These are phyloP conservation scores for Microsporum ferrugineum DNA, from an alignment of 2,329 filamentous ascomycete genomes.

Conservation along the genomic window DNA sequence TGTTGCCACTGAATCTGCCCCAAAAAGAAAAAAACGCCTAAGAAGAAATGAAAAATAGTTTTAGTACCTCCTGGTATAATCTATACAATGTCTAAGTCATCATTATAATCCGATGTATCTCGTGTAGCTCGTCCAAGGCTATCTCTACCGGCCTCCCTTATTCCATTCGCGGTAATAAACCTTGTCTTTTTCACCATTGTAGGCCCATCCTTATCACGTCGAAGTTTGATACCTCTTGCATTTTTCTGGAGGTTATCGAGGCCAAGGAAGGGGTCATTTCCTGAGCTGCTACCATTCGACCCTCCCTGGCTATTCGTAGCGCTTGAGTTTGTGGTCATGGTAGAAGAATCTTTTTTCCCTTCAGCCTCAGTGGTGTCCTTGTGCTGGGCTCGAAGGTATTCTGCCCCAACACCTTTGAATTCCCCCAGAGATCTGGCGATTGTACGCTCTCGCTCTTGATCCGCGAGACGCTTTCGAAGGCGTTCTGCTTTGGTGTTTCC, in stretches of 20 bases:
- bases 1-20: neutral
- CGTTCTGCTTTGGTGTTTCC: conserved; percentile 33
- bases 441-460: conserved; percentile 35
- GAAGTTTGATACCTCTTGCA: conserved; percentile 31
- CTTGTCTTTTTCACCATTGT: conserved; percentile 53
- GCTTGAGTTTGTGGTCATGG: neutral
- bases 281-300: neutral
- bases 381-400: conserved; percentile 34
- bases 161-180: conserved; percentile 68
- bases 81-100: conserved; percentile 39
- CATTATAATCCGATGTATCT: conserved; percentile 39
- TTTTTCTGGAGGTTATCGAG: conserved; percentile 21
- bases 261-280: conserved; percentile 15
- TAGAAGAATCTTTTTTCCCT: conserved; percentile 8
- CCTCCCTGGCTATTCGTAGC: neutral
- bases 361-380: conserved; percentile 11
- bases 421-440: conserved; percentile 33
- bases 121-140: conserved; percentile 49
- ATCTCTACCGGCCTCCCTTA: conserved; percentile 63
- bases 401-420: conserved; percentile 28
- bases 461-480: conserved; percentile 31
- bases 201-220: conserved; percentile 22
- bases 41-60: neutral
- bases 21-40: neutral
- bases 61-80: neutral